Conservation (phyloP, 169 alveolate species). For the Eimeria tenella region DNA sequence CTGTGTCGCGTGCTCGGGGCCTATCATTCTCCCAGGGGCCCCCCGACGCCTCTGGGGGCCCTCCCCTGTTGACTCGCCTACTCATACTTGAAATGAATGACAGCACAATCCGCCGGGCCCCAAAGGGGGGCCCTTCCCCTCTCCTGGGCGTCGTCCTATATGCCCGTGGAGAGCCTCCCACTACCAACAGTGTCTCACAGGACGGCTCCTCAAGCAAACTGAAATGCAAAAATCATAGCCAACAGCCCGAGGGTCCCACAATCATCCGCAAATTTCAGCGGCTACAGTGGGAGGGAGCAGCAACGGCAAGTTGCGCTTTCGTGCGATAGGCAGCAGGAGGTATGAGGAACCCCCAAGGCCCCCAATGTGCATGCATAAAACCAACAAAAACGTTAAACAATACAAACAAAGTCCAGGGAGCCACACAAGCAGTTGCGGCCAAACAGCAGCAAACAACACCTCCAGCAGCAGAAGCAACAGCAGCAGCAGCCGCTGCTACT, state of each 20-base stretch:
- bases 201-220: background rate
- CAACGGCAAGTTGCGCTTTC: slow-evolving; percentile 1
- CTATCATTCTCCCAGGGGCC: slow-evolving; percentile 64
- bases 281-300: background rate
- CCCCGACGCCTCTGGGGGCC: slow-evolving; percentile 21
- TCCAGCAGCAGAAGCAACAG: slow-evolving; percentile 6
- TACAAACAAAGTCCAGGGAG: background rate
- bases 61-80: slow-evolving; percentile 34
- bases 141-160: background rate
- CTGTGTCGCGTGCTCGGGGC: slow-evolving; percentile 17
- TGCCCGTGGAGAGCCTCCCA: background rate
- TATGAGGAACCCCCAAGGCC: background rate
- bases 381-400: background rate
- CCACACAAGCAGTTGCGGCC: background rate
- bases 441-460: background rate
- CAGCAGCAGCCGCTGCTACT: slow-evolving; percentile 36
- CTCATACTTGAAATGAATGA: slow-evolving; percentile 6
- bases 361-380: background rate
- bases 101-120: slow-evolving; percentile 26
- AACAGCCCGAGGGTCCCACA: slow-evolving; percentile 2
- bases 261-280: background rate
- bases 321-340: background rate
- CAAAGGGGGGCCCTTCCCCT: slow-evolving; percentile 55
- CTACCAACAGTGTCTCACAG: background rate
- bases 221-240: background rate